Evolutionary conservation across 495 filamentous ascomycete species (phyloP), one percentile per base, ranked within the genome.

Genomic region (Lichina pygmaea): DNA sequence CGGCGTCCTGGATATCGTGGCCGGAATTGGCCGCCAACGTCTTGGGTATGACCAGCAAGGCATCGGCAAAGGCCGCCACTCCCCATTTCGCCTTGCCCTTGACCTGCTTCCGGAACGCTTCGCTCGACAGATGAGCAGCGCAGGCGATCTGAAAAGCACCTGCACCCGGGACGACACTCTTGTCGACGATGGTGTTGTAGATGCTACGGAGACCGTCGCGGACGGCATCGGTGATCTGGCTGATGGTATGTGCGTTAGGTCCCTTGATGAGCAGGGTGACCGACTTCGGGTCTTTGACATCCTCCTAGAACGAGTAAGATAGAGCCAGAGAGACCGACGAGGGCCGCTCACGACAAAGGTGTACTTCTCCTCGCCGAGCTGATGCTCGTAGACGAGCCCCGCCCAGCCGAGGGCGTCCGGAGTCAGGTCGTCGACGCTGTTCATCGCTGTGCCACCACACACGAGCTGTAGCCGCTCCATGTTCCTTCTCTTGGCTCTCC

Each of bases 211-310:
- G 66, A 43, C 89, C 91, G 56, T 97, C 89, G 31, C 89, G 78
- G n/a, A 97, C 89, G 6, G 89, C 89, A 59, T 97, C 89, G 48
- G 81, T 86, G 47, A 97, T 81, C 57, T 97, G 89, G 31, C 77
- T 75, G 54, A 97, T 95, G 42, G 91, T 95, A 61, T 97, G 89
- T 53, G 72, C 66, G 62, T 97, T 97, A 38, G 89, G 89, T 7
- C 89, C 89, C 66, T 97, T 97, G 66, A 97, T 94, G 46, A 97
- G 68, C 10, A 97, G 66, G 15, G 89, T 97, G n/a, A 95, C 91
- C 6, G 91, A 94, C 66, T 95, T 97, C 44, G 89, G 81, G 44
- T 95, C 81, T 68, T 93, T 95, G 52, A 97, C 89, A 48, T 97
- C 91, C 60, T 95, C 91, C 61, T 66, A 44, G 34, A 16, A 40